Percentiles rank a stretch among this genome's conserved stretches.
These are phyloP conservation scores for Crucibulum parvulum DNA, from an alignment of 1,284 basidiomycete species.

Conservation along the genomic window DNA sequence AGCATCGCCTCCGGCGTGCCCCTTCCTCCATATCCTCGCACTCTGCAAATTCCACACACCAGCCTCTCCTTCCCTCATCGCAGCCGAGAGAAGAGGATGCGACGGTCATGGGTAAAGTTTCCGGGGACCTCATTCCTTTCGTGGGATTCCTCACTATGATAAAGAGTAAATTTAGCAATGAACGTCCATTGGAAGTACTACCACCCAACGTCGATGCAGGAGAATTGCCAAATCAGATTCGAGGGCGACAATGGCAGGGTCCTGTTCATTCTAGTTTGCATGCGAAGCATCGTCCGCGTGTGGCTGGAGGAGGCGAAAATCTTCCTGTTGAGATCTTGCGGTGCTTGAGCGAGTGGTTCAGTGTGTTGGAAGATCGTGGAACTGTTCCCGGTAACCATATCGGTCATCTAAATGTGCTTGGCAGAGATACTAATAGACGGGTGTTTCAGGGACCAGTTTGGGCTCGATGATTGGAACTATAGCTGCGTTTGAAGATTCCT, in stretches of 20 bases:
- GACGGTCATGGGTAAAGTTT: slow-evolving; percentile 36
- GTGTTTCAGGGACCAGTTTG: slow-evolving; percentile 49
- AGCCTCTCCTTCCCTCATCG: slow-evolving; percentile 35
- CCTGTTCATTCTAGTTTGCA: slow-evolving; percentile 32
- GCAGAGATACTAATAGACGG: not conserved
- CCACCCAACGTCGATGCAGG: slow-evolving; percentile 8
- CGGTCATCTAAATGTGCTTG: not conserved
- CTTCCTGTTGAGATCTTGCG: slow-evolving; percentile 60
- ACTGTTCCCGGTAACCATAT: slow-evolving; percentile 52
- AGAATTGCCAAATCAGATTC: slow-evolving; percentile 6
- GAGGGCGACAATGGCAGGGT: slow-evolving; percentile 36
- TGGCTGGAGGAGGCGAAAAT: slow-evolving; percentile 42
- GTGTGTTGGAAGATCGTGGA: slow-evolving; percentile 60
- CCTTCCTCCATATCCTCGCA: slow-evolving; percentile 26
- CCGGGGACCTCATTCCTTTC: slow-evolving; percentile 51
- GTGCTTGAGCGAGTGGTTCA: slow-evolving; percentile 64
- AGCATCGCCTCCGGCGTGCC: slow-evolving; percentile 21
- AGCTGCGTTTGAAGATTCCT: slow-evolving; percentile 58
- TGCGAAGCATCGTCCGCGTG: slow-evolving; percentile 33
- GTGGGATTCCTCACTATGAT: slow-evolving; percentile 30
- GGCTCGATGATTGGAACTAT: slow-evolving; percentile 58
- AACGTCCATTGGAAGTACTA: slow-evolving; percentile 13
- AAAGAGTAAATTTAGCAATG: slow-evolving; percentile 10
- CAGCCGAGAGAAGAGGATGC: slow-evolving; percentile 22
- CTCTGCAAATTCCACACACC: slow-evolving; percentile 29